A percentile compares a stretch with the other conserved stretches of the same genome.
Conservation (phyloP, 164 flowering plant species). For the Annona squamosa region DNA sequence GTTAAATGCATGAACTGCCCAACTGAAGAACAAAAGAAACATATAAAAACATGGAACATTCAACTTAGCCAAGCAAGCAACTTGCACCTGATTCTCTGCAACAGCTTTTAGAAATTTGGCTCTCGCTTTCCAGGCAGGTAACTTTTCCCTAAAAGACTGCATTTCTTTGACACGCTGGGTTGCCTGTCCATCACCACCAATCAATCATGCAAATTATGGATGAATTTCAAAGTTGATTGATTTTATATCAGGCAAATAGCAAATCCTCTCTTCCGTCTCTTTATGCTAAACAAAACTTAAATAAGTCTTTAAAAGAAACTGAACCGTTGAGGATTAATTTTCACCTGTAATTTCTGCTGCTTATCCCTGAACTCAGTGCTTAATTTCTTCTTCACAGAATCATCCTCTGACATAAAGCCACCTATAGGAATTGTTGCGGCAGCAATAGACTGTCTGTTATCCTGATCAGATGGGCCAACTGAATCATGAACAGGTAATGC, state of each 20-base stretch:
- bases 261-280: not conserved
- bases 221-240: not conserved
- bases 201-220: not conserved
- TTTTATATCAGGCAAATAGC: not conserved
- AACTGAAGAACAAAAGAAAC: not conserved
- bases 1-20: not conserved
- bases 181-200: constrained; percentile 34
- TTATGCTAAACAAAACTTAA: not conserved
- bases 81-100: constrained; percentile 65
- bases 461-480: constrained; percentile 30
- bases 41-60: not conserved
- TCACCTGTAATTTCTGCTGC: constrained; percentile 64
- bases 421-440: constrained; percentile 16
- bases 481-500: constrained; percentile 23
- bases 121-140: constrained; percentile 79
- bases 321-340: not conserved
- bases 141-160: constrained; percentile 68
- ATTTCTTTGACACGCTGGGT: constrained; percentile 46
- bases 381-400: constrained; percentile 42
- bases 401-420: constrained; percentile 13
- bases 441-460: constrained; percentile 18
- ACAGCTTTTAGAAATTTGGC: constrained; percentile 74
- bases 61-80: not conserved
- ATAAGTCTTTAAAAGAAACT: not conserved
- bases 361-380: constrained; percentile 54